phyloP scores from a whole-genome alignment of 2,329 filamentous ascomycete species.

The Teratosphaeria pseudoeucalypti region DNA sequence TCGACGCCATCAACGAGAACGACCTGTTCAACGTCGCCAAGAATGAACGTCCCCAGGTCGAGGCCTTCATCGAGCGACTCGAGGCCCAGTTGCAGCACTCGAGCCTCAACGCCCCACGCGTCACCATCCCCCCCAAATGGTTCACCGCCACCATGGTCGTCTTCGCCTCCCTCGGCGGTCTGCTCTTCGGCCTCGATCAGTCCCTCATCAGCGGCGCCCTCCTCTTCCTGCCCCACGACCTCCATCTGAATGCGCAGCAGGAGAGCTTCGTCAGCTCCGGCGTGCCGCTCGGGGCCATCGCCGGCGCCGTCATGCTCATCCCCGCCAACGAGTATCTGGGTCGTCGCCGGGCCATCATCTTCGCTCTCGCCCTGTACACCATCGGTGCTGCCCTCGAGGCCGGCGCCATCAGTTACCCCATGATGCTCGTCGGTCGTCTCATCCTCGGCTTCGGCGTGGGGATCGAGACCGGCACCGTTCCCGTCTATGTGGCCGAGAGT shows the following conservation, averaged over 20 bases:
- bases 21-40: conserved; percentile 24
- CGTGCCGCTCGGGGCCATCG: conserved; percentile 63
- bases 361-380: conserved; percentile 60
- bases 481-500: conserved; percentile 64
- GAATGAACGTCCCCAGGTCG: conserved; percentile 32
- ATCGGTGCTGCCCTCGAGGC: conserved; percentile 59
- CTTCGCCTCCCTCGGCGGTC: conserved; percentile 65
- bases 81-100: conserved; percentile 28
- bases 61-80: conserved; percentile 33
- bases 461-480: conserved; percentile 63
- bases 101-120: conserved; percentile 35
- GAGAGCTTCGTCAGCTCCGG: conserved; percentile 58
- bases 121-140: conserved; percentile 50
- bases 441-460: conserved; percentile 62
- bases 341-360: conserved; percentile 57
- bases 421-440: conserved; percentile 59
- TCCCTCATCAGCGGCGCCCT: conserved; percentile 63
- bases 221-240: conserved; percentile 51
- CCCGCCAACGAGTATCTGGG: conserved; percentile 59
- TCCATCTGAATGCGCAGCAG: conserved; percentile 44
- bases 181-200: conserved; percentile 63
- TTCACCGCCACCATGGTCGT: conserved; percentile 60
- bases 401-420: conserved; percentile 56
- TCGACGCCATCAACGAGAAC: conserved; percentile 6
- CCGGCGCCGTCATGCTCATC: conserved; percentile 57